Base-by-base conservation (phyloP, 768 basidiomycete genomes). In the Neoboletus brunneissimus region DNA sequence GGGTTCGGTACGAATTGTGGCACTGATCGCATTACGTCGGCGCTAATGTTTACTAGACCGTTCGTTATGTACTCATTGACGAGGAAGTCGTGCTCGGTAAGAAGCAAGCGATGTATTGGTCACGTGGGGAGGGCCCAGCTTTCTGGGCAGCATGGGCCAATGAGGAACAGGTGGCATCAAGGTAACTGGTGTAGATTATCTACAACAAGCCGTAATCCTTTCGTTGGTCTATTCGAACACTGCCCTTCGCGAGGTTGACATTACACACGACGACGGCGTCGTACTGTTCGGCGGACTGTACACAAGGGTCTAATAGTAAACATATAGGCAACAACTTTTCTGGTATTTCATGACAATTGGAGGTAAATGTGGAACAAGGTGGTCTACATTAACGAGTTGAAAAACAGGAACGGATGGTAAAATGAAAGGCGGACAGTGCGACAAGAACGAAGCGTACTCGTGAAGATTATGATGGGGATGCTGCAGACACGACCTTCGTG, bases 21-120 rank as follows among this genome's bases (percentile, higher is more conserved):
- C 16, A 37, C 31, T 29, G 31, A 34, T 31, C 15, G 12, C 25
- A 48, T 29, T 55, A 15, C 12, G 10, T n/a, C 32, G 48, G 47
- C 23, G 46, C 60, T 69, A 29, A 64, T 31, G 12, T 48, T 13
- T 43, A 50, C 25, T 59, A 94, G 88, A 81, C 86, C 52, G 82
- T 93, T 32, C 81, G 86, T 46, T 86, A 93, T 71, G 88, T 94
- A n/a, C 82, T 95, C 44, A 83, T 97, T 49, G 86, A 85, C 22
- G 84, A 83, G 53, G 81, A 79, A 13, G 86, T 87, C 5, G 90
- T 89, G 9, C 81, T 79, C 44, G 87, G 87, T 0, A 76, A 82
- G 51, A 75, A 76, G 16, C 73, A 81, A 7, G 84, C 91, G 1
- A 74, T 83, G 60, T 95, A 94, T 67, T 97, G 91, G 87, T 77